Conservation (phyloP, 352 stramenopile species). For the Thraustochytrium sp. region DNA sequence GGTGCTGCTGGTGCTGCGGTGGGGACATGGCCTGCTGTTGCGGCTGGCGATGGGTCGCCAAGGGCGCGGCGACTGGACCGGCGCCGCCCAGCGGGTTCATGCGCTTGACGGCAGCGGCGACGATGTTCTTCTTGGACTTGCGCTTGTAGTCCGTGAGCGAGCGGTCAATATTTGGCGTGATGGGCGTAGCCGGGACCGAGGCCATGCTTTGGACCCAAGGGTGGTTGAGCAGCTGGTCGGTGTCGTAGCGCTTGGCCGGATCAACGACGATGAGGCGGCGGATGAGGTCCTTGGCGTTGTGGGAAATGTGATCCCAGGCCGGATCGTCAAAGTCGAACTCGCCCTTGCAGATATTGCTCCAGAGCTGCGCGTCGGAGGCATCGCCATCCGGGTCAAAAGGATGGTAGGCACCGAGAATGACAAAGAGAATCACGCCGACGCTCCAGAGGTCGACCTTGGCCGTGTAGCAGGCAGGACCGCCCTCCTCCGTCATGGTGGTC, state of each 20-base stretch:
- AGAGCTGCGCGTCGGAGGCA: slow-evolving; percentile 78
- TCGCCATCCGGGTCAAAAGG: slow-evolving; percentile 52
- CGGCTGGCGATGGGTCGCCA: neutral
- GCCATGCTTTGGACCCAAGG: slow-evolving; percentile 46
- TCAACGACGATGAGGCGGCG: slow-evolving; percentile 70
- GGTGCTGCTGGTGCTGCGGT: neutral
- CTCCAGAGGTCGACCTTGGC: slow-evolving; percentile 76
- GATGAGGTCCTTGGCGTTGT: slow-evolving; percentile 80
- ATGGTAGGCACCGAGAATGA: slow-evolving; percentile 43
- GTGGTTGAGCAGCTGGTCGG: slow-evolving; percentile 51
- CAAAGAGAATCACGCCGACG: slow-evolving; percentile 64
- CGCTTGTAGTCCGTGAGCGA: slow-evolving; percentile 36
- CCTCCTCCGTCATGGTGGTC: slow-evolving; percentile 50
- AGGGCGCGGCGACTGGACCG: neutral
- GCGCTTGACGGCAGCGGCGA: neutral
- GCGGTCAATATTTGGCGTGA: slow-evolving; percentile 40
- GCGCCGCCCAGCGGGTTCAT: slow-evolving; percentile 6
- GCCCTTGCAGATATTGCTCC: slow-evolving; percentile 72
- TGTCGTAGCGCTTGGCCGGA: slow-evolving; percentile 60
- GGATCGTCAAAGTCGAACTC: slow-evolving; percentile 76
- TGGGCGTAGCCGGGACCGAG: slow-evolving; percentile 39
- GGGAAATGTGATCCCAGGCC: slow-evolving; percentile 78
- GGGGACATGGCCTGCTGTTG: neutral
- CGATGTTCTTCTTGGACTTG: neutral
- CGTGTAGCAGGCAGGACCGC: slow-evolving; percentile 61